Conservation (phyloP, 1,284 basidiomycete species). For the Ustilago trichophora region DNA sequence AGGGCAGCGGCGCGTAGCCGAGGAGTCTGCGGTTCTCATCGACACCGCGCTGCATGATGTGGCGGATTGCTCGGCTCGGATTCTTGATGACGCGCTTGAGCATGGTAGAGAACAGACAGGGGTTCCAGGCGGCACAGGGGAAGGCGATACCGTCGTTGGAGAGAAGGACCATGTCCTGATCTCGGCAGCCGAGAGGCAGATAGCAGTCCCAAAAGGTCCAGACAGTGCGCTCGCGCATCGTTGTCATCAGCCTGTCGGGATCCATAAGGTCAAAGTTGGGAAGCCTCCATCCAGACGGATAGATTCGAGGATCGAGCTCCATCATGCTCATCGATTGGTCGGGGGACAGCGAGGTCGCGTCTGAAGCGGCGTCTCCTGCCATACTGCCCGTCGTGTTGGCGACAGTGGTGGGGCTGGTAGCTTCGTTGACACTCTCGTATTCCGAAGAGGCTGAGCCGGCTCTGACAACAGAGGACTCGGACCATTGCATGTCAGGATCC, state of each 20-base stretch:
- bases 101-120: constrained; percentile 35
- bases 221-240: constrained; percentile 26
- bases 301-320: constrained; percentile 16
- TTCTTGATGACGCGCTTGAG: constrained; percentile 23
- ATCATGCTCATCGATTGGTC: constrained; percentile 3
- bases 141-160: constrained; percentile 39
- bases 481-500: constrained; percentile 10
- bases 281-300: constrained; percentile 17
- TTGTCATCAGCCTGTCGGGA: constrained; percentile 19
- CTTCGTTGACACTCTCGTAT: constrained; percentile 4
- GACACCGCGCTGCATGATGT: constrained; percentile 10
- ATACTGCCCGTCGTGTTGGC: constrained; percentile 6
- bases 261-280: constrained; percentile 34
- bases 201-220: constrained; percentile 52
- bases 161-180: constrained; percentile 40
- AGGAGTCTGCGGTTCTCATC: constrained; percentile 27
- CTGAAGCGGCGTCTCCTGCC: constrained; percentile 9
- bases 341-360: constrained; percentile 2
- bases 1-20: constrained; percentile 28
- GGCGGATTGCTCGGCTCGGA: constrained; percentile 9
- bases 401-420: constrained; percentile 17
- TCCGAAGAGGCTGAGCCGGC: constrained; percentile 3
- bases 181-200: constrained; percentile 39
- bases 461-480: constrained; percentile 2
- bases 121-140: constrained; percentile 45